Conservation (phyloP, 768 basidiomycete genomes). For the Boletus rubescentipes region DNA sequence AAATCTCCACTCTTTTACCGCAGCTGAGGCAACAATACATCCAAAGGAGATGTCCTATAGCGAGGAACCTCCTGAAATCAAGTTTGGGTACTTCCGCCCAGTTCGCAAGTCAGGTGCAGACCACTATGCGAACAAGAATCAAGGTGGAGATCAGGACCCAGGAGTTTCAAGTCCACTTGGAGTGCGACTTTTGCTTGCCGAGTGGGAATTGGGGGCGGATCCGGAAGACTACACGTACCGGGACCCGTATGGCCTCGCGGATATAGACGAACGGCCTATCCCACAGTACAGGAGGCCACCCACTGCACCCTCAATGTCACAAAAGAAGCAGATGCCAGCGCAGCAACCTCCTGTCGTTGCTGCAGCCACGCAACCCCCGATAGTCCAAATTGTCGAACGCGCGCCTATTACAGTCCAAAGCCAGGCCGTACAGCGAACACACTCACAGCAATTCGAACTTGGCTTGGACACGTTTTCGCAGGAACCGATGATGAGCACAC, state of each 20-base stretch:
- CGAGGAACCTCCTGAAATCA: constrained; percentile 54
- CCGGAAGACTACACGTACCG: constrained; percentile 49
- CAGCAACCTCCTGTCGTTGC: constrained; percentile 43
- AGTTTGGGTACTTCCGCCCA: constrained; percentile 65
- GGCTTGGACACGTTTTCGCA: constrained; percentile 34
- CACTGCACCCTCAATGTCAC: constrained; percentile 4
- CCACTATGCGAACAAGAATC: constrained; percentile 28
- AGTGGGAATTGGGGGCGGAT: constrained; percentile 62
- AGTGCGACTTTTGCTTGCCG: constrained; percentile 61
- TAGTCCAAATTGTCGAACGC: constrained; percentile 5
- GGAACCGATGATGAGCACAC: constrained; percentile 58
- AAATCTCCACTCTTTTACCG: constrained; percentile 12
- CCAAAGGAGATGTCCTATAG: constrained; percentile 47
- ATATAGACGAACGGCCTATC: constrained; percentile 17
- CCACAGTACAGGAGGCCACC: constrained; percentile 14
- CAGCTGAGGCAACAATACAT: constrained; percentile 12
- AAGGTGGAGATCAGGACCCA: constrained; percentile 11
- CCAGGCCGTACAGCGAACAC: constrained; percentile 13
- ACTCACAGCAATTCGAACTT: constrained; percentile 18
- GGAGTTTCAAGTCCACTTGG: constrained; percentile 44
- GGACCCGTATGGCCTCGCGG: constrained; percentile 51
- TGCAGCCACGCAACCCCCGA: constrained; percentile 22
- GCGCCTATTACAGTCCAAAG: constrained; percentile 4
- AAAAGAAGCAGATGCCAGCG: constrained; percentile 21
- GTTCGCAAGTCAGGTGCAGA: constrained; percentile 30